Percentiles rank a stretch among this genome's conserved stretches.
Conservation (phyloP, 2,329 filamentous ascomycete genomes). For the Colletotrichum cordylinicola region DNA sequence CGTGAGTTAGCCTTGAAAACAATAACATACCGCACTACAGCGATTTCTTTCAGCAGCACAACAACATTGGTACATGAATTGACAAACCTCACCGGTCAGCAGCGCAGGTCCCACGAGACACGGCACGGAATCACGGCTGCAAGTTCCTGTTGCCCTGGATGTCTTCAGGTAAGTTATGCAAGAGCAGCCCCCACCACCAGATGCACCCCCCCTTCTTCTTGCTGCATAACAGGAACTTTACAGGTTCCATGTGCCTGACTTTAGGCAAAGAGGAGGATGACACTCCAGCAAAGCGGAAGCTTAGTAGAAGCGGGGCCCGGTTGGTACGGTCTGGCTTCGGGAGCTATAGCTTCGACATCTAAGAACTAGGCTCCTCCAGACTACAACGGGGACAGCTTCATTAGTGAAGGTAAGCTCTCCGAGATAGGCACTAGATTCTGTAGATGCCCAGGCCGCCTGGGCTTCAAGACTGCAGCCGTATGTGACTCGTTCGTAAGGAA, state of each 20-base stretch:
- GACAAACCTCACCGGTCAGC: neutral
- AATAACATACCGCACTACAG: slow-evolving; percentile 13
- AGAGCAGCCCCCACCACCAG: neutral
- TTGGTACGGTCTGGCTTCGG: neutral
- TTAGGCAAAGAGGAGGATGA: neutral
- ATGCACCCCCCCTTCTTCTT: neutral
- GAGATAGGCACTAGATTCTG: neutral
- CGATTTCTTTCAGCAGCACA: neutral
- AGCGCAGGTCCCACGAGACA: slow-evolving; percentile 5
- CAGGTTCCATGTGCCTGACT: neutral
- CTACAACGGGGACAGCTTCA: neutral
- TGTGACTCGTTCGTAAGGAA: neutral
- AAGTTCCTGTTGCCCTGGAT: neutral
- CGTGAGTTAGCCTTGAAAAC: slow-evolving; percentile 21
- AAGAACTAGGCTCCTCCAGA: neutral
- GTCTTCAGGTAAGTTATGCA: slow-evolving; percentile 10
- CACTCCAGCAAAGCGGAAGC: neutral
- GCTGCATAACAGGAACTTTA: neutral
- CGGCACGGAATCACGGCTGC: slow-evolving; percentile 16
- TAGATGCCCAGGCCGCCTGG: neutral
- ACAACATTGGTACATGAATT: slow-evolving; percentile 2
- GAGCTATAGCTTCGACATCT: neutral
- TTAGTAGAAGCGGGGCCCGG: neutral
- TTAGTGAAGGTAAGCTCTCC: neutral
- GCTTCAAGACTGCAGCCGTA: neutral